Evolutionary conservation across 2,329 filamentous ascomycete genomes (phyloP), one percentile per base, ranked within the genome.

Genomic region (Chrysoporthe cubensis): DNA sequence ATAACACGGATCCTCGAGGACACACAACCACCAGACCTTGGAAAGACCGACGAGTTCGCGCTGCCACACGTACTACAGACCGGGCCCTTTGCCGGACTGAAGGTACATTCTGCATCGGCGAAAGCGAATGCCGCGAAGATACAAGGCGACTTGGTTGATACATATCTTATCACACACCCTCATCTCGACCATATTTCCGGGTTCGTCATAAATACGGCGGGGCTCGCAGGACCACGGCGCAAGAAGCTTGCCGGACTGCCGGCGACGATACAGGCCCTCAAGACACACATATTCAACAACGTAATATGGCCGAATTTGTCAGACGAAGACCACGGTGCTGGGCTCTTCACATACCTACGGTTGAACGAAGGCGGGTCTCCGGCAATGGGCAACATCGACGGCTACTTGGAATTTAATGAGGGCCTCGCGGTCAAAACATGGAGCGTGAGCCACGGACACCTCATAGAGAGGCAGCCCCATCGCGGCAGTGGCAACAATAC

Each of bases 261-360:
- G 0, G 90, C 89, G 40, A 97, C 95, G n/a, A 94, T 99, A 63
- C 86, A 93, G 58, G 94, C 95, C 0, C 90, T 99, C 79, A 98
- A 97, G 77, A 89, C 85, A 0, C 94, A 99, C 79, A 93, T 99
- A 69, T 99, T 99, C 83, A 99, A 99, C 79, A 96, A 97, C 75
- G 83, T 97, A 67, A 97, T 98, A 65, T 99, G 96, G 96, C 96
- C 96, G 0, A 99, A 99, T 73, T 81, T 99, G 50, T 96, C 93
- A 0, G 95, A 99, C 75, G 96, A 99, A 80, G 96, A 97, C 77
- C 94, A 94, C 44, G 96, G 96, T 34, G 94, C 94, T 4, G 96
- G 96, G 0, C 85, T 99, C 40, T 89, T 99, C 44, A 97, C 93
- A 0, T 98, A 97, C 73, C 90, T 94, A 77, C 88, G 96, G 18